These are phyloP conservation scores for Acidomyces sp. DNA, from an alignment of 495 filamentous ascomycete genomes.

Conservation along the genomic window DNA sequence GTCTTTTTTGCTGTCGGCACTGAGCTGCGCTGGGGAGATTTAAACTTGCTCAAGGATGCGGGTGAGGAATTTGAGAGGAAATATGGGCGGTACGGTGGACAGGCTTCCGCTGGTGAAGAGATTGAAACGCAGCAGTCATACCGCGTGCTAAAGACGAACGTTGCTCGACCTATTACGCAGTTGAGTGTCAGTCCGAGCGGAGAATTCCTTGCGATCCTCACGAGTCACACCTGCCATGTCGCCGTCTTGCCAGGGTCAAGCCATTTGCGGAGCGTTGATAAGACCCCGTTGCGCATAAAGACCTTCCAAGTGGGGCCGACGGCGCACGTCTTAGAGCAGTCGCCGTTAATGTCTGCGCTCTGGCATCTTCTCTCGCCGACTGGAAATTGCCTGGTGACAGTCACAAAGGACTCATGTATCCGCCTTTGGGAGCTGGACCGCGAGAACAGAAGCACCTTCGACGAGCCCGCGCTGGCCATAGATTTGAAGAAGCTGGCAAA, in stretches of 20 bases:
- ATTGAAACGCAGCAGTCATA: constrained; percentile 7
- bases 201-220: constrained; percentile 67
- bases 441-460: constrained; percentile 69
- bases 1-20: constrained; percentile 74
- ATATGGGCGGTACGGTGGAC: background rate
- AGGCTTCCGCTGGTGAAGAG: constrained; percentile 1
- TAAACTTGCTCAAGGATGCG: constrained; percentile 59
- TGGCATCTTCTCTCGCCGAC: constrained; percentile 80
- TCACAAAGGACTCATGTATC: constrained; percentile 73
- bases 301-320: constrained; percentile 77
- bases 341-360: constrained; percentile 59
- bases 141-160: constrained; percentile 51
- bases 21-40: constrained; percentile 75
- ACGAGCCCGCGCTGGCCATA: constrained; percentile 63
- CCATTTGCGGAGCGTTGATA: constrained; percentile 52
- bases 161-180: constrained; percentile 64
- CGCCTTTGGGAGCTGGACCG: constrained; percentile 76
- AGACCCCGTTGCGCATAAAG: constrained; percentile 55
- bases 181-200: constrained; percentile 68
- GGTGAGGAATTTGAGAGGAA: constrained; percentile 37
- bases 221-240: constrained; percentile 72
- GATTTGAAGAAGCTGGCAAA: constrained; percentile 73
- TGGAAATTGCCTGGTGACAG: constrained; percentile 59
- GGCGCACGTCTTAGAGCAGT: constrained; percentile 70
- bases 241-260: constrained; percentile 62